These are phyloP conservation scores for Tephrocybe sp. DNA, from an alignment of 768 basidiomycete species.

Conservation along the genomic window DNA sequence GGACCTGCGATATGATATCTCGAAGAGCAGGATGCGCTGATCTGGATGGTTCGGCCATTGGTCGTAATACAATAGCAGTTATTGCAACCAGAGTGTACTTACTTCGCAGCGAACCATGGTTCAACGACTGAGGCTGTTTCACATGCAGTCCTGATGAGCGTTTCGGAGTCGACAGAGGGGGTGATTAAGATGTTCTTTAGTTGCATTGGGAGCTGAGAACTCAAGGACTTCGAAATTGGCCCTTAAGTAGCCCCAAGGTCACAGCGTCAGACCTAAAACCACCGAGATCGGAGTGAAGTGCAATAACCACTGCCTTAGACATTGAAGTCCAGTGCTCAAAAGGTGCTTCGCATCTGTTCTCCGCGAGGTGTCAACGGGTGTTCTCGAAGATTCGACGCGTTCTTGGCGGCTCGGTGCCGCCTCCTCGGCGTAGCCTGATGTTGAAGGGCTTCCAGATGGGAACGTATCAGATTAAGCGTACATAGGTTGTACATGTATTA, in stretches of 20 bases:
- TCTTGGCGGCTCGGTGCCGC: too few species aligned
- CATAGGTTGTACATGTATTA: too few species aligned
- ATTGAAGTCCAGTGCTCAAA: background rate
- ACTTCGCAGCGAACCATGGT: conserved; percentile 11
- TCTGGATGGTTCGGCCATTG: background rate
- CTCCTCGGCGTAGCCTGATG: too few species aligned
- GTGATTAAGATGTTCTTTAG: background rate
- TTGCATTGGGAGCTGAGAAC: background rate
- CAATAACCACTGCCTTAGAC: too few species aligned
- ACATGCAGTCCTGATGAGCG: background rate
- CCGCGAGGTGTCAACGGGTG: background rate
- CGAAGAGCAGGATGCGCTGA: conserved; percentile 12
- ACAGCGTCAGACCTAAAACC: too few species aligned
- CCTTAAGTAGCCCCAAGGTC: background rate
- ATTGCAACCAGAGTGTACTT: background rate
- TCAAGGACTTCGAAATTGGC: background rate
- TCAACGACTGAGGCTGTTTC: conserved; percentile 1
- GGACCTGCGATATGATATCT: conserved; percentile 16
- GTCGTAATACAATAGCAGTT: background rate
- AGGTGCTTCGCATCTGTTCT: background rate
- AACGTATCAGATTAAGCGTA: too few species aligned
- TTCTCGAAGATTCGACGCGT: background rate
- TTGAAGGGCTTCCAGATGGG: too few species aligned
- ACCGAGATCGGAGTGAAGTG: too few species aligned
- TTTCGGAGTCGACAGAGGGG: background rate